phyloP scores from a whole-genome alignment of 1,139 yeast genomes.

The Kurtzmaniella quercitrusa region DNA sequence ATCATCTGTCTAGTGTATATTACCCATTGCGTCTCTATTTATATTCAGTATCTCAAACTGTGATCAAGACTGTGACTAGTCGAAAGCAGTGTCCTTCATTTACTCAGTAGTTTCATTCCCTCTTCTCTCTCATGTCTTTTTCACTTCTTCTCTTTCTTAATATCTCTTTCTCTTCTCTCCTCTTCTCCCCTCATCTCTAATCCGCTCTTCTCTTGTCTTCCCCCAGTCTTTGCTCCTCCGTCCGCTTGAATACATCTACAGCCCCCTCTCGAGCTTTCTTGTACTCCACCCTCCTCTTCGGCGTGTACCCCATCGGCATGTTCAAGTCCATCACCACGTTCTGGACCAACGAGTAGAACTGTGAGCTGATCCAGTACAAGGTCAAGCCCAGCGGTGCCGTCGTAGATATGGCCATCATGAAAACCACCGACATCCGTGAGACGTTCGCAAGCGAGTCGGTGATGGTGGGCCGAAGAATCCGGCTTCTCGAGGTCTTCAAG shows the following conservation, averaged over 20 bases:
- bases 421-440: constrained; percentile 70
- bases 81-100: no score
- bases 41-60: no score
- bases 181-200: background rate
- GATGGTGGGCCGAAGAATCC: constrained; percentile 51
- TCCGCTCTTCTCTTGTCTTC: background rate
- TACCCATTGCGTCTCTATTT: no score
- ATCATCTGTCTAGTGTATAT: no score
- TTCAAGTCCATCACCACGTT: constrained; percentile 66
- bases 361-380: constrained; percentile 85
- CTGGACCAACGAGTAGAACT: constrained; percentile 68
- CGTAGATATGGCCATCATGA: constrained; percentile 77
- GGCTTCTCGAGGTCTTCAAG: constrained; percentile 34
- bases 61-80: no score
- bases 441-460: constrained; percentile 59
- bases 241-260: constrained; percentile 3
- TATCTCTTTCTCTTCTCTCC: background rate
- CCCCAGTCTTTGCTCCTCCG: background rate
- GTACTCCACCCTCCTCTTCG: constrained; percentile 27
- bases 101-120: no score
- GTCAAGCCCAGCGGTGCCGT: constrained; percentile 83
- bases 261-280: constrained; percentile 3
- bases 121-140: no score
- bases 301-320: constrained; percentile 56
- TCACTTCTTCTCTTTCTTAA: background rate